phyloP scores from a whole-genome alignment of 345 rosid genomes.

The Ceriops decandra region DNA sequence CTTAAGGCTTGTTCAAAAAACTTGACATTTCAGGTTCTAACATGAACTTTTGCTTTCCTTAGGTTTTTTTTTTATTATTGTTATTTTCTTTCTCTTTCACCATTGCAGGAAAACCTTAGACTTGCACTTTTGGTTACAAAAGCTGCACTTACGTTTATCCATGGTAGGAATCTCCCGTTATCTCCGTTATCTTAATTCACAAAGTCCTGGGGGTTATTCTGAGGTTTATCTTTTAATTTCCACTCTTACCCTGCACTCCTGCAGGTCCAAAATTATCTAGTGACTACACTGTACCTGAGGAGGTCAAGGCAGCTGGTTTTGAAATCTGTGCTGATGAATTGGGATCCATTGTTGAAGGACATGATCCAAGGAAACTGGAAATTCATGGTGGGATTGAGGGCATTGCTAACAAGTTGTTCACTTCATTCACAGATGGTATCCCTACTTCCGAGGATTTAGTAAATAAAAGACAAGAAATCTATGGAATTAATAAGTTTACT shows the following conservation, averaged over 20 bases:
- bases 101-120: slow-evolving; percentile 66
- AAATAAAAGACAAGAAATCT: slow-evolving; percentile 45
- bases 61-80: slow-evolving; percentile 2
- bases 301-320: slow-evolving; percentile 73
- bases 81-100: background rate
- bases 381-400: slow-evolving; percentile 73
- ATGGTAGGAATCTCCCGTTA: slow-evolving; percentile 42
- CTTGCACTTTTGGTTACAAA: slow-evolving; percentile 90
- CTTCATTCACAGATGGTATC: slow-evolving; percentile 58
- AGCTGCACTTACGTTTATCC: slow-evolving; percentile 86
- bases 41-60: background rate
- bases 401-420: slow-evolving; percentile 56
- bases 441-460: slow-evolving; percentile 43
- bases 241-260: slow-evolving; percentile 25
- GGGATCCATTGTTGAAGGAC: slow-evolving; percentile 85
- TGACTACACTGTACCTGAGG: slow-evolving; percentile 71
- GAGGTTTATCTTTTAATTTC: slow-evolving; percentile 7
- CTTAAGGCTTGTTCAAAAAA: background rate
- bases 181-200: background rate
- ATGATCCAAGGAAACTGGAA: slow-evolving; percentile 66
- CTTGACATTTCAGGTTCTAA: background rate
- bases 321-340: slow-evolving; percentile 81
- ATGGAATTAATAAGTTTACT: slow-evolving; percentile 76
- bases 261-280: slow-evolving; percentile 56
- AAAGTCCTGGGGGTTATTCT: background rate